Conservation (phyloP, 2,329 filamentous ascomycete species). For the Penicillium sp. region DNA sequence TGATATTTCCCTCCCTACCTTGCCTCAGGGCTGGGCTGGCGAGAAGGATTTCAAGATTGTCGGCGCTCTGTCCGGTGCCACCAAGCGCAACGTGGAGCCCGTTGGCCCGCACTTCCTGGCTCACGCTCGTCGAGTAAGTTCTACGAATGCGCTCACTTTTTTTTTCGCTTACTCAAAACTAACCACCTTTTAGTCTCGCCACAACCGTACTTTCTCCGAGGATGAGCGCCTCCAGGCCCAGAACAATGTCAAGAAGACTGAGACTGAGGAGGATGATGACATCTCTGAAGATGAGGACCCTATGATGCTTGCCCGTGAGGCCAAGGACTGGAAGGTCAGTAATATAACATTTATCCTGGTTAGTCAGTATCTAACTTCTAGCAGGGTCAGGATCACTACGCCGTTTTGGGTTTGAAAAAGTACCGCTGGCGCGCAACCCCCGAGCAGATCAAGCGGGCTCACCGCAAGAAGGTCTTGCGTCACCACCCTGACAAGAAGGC, state of each 20-base stretch:
- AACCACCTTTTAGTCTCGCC: conserved; percentile 58
- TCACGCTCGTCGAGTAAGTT: conserved; percentile 78
- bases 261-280: conserved; percentile 84
- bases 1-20: conserved; percentile 60
- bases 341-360: background rate
- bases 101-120: conserved; percentile 97
- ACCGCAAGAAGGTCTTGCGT: conserved; percentile 99
- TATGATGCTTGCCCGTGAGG: conserved; percentile 85
- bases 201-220: conserved; percentile 97
- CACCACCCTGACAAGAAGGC: conserved; percentile 99
- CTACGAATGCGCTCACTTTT: background rate
- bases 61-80: conserved; percentile 71
- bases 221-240: conserved; percentile 97
- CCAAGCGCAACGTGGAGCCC: conserved; percentile 87
- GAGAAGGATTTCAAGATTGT: conserved; percentile 91
- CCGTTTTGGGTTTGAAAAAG: conserved; percentile 87
- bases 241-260: conserved; percentile 90
- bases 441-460: conserved; percentile 97
- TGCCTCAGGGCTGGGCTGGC: conserved; percentile 73
- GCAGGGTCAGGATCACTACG: conserved; percentile 94
- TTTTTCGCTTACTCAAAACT: conserved; percentile 5
- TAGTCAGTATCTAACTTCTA: conserved; percentile 10
- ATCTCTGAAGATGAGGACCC: conserved; percentile 93
- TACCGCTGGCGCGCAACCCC: conserved; percentile 91
- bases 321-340: conserved; percentile 98